Evolutionary conservation across 108 stramenopile genomes (phyloP), one percentile per base, ranked within the genome.

Genomic region (Fragilariopsis cylindrus): DNA sequence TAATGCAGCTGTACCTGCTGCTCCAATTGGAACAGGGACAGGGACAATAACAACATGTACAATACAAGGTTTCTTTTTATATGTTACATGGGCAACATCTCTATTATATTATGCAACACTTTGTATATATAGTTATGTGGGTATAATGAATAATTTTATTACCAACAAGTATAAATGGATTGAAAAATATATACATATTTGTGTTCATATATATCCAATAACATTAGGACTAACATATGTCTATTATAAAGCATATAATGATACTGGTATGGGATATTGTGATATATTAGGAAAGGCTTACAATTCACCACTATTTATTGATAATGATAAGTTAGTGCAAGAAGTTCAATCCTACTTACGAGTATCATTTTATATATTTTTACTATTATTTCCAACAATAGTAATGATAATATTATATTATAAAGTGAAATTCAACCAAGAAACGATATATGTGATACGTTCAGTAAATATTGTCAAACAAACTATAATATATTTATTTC

Each of bases 131-230:
- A 54, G 53, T 30, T 69, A 42, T 52, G 7, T 54, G 7, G 68
- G 40, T 13, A 49, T 53, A n/a, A n/a, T 52, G 40, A 54, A 54
- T 52, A 53, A 50, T 5, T 69, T 69, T 30, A 42, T 43, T 11
- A 8, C 5, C 12, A 54, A 52, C 19, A 54, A 69, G n/a, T 69
- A 69, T 30, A 4, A 30, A 47, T 53, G 52, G 60, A 45, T 55
- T 21, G 71, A 72, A 60, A 60, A 62, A 48, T 72, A 60, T 58
- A 72, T 72, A 18, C 71, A 72, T 44, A 4, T 48, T 19, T 13
- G 43, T 48, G 60, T 62, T 4, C 60, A 72, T 47, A 4, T 48
- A 3, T 49, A 48, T 72, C 46, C 71, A 48, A 6, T 62, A 30
- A 2, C 30, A 30, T 30, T 30, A 30, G 30, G 30, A 30, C 30